These are phyloP conservation scores for Lanmaoa rubissima DNA, from an alignment of 768 basidiomycete species.

Conservation along the genomic window DNA sequence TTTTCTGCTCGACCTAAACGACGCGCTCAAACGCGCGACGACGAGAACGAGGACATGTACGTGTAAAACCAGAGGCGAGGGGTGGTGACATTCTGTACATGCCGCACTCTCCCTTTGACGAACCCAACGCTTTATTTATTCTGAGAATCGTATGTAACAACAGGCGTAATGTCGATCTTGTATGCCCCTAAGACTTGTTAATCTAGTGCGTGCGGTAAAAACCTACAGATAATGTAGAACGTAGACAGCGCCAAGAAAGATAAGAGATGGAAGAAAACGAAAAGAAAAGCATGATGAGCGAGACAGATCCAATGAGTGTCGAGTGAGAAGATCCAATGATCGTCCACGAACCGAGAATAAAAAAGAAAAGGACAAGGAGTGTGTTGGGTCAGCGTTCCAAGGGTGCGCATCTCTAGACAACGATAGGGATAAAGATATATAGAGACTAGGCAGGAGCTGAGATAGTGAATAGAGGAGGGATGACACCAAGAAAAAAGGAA, in stretches of 20 bases:
- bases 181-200: slow-evolving; percentile 1
- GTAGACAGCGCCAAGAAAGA: neutral
- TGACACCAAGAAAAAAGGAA: neutral
- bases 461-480: neutral
- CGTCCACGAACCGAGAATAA: slow-evolving; percentile 2
- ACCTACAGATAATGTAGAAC: slow-evolving; percentile 9
- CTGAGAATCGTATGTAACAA: slow-evolving; percentile 6
- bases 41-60: slow-evolving; percentile 28
- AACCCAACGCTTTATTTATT: neutral
- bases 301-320: slow-evolving; percentile 8
- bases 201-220: slow-evolving; percentile 9
- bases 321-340: slow-evolving; percentile 2
- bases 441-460: neutral
- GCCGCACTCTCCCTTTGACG: neutral
- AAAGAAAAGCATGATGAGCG: neutral
- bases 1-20: slow-evolving; percentile 6
- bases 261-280: neutral
- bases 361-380: slow-evolving; percentile 1
- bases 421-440: slow-evolving; percentile 5
- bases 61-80: slow-evolving; percentile 1
- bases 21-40: slow-evolving; percentile 6
- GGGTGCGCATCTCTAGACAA: neutral
- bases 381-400: slow-evolving; percentile 5
- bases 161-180: slow-evolving; percentile 4
- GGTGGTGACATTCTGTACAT: neutral